Evolutionary conservation across 257 asterid genomes (phyloP).

Genomic region (Solanum paucissectum): DNA sequence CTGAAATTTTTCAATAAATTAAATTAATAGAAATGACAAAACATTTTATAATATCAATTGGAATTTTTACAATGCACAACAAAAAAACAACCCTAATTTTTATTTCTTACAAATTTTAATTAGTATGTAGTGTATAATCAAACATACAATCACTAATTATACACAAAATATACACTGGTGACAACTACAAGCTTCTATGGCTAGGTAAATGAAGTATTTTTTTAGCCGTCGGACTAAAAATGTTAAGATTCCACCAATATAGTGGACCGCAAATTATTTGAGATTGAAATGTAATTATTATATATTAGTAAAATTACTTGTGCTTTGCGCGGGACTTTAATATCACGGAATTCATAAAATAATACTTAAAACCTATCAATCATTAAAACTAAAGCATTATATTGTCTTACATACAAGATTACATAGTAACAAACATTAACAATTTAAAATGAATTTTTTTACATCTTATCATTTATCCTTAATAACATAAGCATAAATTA

Average conservation of each 20-base stretch:
- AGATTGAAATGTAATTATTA: background rate
- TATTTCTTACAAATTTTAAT: too few relatives aligned
- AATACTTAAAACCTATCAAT: too few relatives aligned
- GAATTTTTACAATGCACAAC: too few relatives aligned
- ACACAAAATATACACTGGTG: background rate
- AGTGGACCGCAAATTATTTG: background rate
- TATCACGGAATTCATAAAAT: too few relatives aligned
- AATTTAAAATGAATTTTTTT: too few relatives aligned
- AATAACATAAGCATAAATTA: too few relatives aligned
- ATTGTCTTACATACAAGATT: too few relatives aligned
- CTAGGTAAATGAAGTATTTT: background rate
- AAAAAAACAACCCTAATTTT: too few relatives aligned
- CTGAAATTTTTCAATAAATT: constrained; percentile 12
- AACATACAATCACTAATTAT: background rate
- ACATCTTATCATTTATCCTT: too few relatives aligned
- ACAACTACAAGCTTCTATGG: background rate
- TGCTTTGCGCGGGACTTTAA: too few relatives aligned
- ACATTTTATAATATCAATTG: background rate
- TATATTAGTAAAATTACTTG: background rate
- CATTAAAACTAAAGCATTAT: too few relatives aligned
- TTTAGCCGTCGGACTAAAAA: background rate
- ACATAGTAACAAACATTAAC: too few relatives aligned
- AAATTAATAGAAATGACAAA: background rate
- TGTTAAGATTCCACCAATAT: background rate
- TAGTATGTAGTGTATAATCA: background rate